A percentile compares a stretch with the other conserved stretches of the same genome.
phyloP scores from a whole-genome alignment of 352 stramenopile species.

The Globisporangium middletonii region DNA sequence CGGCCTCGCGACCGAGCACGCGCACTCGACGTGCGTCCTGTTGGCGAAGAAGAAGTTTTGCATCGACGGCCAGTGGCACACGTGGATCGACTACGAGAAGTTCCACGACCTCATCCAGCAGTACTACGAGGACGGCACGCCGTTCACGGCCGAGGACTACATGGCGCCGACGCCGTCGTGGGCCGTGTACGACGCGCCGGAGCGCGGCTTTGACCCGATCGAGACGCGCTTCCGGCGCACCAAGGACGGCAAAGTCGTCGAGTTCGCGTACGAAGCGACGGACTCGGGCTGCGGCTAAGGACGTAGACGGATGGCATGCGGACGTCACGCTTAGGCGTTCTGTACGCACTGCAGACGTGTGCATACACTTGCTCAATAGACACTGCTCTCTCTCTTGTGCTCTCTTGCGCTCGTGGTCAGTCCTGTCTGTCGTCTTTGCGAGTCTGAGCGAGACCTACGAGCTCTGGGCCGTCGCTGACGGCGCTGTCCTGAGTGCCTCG shows the following conservation, averaged over 20 bases:
- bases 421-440: too few species aligned
- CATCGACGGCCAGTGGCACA: constrained; percentile 92
- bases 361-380: too few species aligned
- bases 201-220: constrained; percentile 96
- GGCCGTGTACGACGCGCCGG: constrained; percentile 93
- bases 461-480: too few species aligned
- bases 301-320: too few species aligned
- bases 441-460: too few species aligned
- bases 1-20: constrained; percentile 93
- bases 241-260: constrained; percentile 83
- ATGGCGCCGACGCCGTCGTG: constrained; percentile 92
- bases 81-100: constrained; percentile 98
- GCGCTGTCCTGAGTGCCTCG: not conserved
- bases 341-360: too few species aligned
- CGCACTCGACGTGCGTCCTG: constrained; percentile 95
- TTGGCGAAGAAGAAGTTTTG: constrained; percentile 90
- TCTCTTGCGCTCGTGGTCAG: too few species aligned
- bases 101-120: constrained; percentile 89
- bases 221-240: constrained; percentile 89
- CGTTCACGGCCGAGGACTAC: constrained; percentile 94
- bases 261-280: constrained; percentile 79
- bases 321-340: too few species aligned
- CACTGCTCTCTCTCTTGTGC: not conserved
- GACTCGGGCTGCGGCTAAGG: constrained; percentile 78
- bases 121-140: constrained; percentile 76